Percentiles rank a stretch among this genome's conserved stretches.
Conservation (phyloP, 768 basidiomycete species). For the Suillus subaureus region DNA sequence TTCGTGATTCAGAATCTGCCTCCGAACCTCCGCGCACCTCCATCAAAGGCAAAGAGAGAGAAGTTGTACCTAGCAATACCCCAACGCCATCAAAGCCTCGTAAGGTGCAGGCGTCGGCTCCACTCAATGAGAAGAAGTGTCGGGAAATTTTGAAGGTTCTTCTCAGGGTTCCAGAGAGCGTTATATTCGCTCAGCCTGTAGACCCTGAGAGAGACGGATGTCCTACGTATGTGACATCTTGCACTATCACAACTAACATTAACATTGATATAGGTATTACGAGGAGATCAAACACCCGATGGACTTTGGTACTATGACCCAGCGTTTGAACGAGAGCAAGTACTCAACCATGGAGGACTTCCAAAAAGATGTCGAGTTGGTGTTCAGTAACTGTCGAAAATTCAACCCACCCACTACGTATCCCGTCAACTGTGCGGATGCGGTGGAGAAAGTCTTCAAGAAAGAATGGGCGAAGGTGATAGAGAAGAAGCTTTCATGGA, state of each 20-base stretch:
- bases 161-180: conserved; percentile 62
- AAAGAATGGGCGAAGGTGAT: conserved; percentile 83
- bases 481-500: conserved; percentile 71
- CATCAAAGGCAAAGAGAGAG: conserved; percentile 78
- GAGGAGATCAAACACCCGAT: conserved; percentile 92
- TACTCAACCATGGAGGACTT: conserved; percentile 87
- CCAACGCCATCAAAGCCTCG: conserved; percentile 43
- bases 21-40: conserved; percentile 42
- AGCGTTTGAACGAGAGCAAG: conserved; percentile 63
- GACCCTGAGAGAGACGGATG: conserved; percentile 83
- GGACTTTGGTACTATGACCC: conserved; percentile 85
- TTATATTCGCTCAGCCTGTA: conserved; percentile 80
- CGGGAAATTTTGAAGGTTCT: conserved; percentile 67
- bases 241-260: neutral
- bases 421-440: conserved; percentile 70
- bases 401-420: conserved; percentile 89
- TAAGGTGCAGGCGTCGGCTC: conserved; percentile 40
- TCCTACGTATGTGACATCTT: conserved; percentile 70
- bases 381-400: conserved; percentile 86
- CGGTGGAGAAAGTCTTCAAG: conserved; percentile 74
- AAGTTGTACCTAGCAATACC: conserved; percentile 37
- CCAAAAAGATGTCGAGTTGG: conserved; percentile 74
- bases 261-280: conserved; percentile 63
- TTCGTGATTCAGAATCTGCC: conserved; percentile 13
- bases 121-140: conserved; percentile 84